Evolutionary conservation across 306 rosid species (phyloP), one percentile per base, ranked within the genome.

Genomic region (Malus sylvestris): DNA sequence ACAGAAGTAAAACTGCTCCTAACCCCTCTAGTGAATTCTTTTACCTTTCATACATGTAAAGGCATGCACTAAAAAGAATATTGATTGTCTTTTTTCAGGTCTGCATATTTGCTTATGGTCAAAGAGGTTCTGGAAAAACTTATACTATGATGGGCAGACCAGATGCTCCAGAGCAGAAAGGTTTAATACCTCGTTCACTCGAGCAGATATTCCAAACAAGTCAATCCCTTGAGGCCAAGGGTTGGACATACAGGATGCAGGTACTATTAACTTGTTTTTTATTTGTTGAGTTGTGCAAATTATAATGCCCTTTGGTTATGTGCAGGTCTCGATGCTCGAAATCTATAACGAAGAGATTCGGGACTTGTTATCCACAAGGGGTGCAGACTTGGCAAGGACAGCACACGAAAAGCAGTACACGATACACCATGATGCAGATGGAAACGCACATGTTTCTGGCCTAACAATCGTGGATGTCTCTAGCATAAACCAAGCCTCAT

Each of bases 61-160:
- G 9, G 10, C 12, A 61, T 32, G 49, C 14, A n/a, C 32, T 78
- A 70, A 77, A 76, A 72, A 22, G 23, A 77, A 70, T 68, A 58
- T 7, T 33, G 67, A 27, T 81, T 58, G 62, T 8, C 76, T 83
- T 76, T 66, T 33, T 88, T 82, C 71, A 96, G 98, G 98, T 95
- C 18, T 95, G 97, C 84, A 94, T 94, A 75, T 94, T 94, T 84
- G 98, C 97, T 15, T 94, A 91, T 20, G 98, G 97, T 52, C 98
- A 94, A 73, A 91, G 97, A 0, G 97, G 98, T 20, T 91, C 95
- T 10, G 98, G 97, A 8, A 91, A 93, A 82, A 93, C 98, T 40
- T 88, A 88, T 71, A 93, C 97, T 38, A 93, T 91, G 98, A 91
- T 94, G 95, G 98, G 98, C 22, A 90, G 84, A 75, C 96, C 97